Evolutionary conservation across 2,329 filamentous ascomycete genomes (phyloP).

Genomic region (Hypomyces perniciosus): DNA sequence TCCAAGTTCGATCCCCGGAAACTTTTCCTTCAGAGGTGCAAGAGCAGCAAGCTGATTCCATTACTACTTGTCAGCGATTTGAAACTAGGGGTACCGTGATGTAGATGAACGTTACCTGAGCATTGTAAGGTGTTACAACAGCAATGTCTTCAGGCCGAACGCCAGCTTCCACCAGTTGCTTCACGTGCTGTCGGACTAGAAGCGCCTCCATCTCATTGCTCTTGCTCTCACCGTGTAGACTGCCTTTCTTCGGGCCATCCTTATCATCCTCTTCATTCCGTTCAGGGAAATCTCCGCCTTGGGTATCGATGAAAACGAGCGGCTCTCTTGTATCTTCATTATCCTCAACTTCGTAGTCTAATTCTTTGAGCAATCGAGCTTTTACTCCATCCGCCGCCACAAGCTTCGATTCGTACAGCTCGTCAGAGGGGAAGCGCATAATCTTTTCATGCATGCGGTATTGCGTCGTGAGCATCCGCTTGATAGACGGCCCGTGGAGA

Average conservation of each 20-base stretch:
- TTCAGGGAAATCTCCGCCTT: conserved; percentile 88
- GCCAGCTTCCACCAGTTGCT: conserved; percentile 68
- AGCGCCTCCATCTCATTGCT: conserved; percentile 87
- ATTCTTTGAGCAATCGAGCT: conserved; percentile 64
- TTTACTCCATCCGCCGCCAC: conserved; percentile 76
- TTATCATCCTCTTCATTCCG: conserved; percentile 67
- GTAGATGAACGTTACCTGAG: conserved; percentile 52
- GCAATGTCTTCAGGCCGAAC: conserved; percentile 81
- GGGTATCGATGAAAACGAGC: conserved; percentile 90
- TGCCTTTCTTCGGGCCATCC: conserved; percentile 37
- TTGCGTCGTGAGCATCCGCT: conserved; percentile 92
- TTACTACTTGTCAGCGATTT: conserved; percentile 7
- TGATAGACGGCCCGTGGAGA: conserved; percentile 76
- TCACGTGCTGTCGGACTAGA: conserved; percentile 73
- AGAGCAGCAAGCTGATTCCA: conserved; percentile 62
- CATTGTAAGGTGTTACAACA: conserved; percentile 94
- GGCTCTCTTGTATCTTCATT: conserved; percentile 85
- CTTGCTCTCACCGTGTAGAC: conserved; percentile 59
- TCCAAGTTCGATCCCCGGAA: conserved; percentile 84
- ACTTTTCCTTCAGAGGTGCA: conserved; percentile 72
- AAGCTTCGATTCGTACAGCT: conserved; percentile 78
- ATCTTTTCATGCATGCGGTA: conserved; percentile 97
- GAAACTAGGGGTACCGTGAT: background rate
- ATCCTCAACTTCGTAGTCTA: conserved; percentile 71
- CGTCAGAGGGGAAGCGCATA: conserved; percentile 87